Conservation (phyloP, 2,329 filamentous ascomycete genomes). For the Diplocarpon rosae region DNA sequence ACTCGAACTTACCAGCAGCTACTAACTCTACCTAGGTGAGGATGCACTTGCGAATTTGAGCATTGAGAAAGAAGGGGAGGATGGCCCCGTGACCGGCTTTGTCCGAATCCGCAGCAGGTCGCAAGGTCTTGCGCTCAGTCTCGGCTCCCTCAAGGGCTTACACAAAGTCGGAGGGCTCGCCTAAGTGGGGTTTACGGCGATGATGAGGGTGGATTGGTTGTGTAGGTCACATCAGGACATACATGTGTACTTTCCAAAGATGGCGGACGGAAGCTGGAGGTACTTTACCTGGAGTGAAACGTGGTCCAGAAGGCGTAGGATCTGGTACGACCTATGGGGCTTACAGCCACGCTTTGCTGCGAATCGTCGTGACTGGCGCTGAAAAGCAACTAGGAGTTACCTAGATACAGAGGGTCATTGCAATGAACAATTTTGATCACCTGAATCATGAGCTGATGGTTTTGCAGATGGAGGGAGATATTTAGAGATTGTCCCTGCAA, state of each 20-base stretch:
- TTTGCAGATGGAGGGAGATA: no score
- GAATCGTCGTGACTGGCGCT: slow-evolving; percentile 20
- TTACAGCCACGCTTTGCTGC: slow-evolving; percentile 11
- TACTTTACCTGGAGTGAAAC: slow-evolving; percentile 9
- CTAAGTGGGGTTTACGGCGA: slow-evolving; percentile 12
- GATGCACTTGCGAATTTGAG: slow-evolving; percentile 94
- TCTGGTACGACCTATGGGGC: slow-evolving; percentile 12
- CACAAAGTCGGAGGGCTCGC: slow-evolving; percentile 55
- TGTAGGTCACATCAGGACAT: neutral
- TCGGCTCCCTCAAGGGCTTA: slow-evolving; percentile 88
- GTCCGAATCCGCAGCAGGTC: slow-evolving; percentile 95
- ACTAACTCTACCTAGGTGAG: slow-evolving; percentile 55
- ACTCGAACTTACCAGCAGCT: neutral
- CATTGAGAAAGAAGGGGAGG: slow-evolving; percentile 93
- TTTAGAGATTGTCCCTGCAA: no score
- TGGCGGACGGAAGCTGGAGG: slow-evolving; percentile 9
- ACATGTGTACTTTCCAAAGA: slow-evolving; percentile 12
- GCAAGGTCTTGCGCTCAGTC: slow-evolving; percentile 84
- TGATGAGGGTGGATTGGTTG: neutral
- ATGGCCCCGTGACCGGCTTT: slow-evolving; percentile 92
- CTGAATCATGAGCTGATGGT: neutral
- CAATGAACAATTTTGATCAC: slow-evolving; percentile 18
- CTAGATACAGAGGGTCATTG: slow-evolving; percentile 21
- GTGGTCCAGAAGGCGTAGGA: slow-evolving; percentile 12
- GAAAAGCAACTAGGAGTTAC: slow-evolving; percentile 25